Conservation (phyloP, 2,329 filamentous ascomycete genomes). For the Zymoseptoria brevis region DNA sequence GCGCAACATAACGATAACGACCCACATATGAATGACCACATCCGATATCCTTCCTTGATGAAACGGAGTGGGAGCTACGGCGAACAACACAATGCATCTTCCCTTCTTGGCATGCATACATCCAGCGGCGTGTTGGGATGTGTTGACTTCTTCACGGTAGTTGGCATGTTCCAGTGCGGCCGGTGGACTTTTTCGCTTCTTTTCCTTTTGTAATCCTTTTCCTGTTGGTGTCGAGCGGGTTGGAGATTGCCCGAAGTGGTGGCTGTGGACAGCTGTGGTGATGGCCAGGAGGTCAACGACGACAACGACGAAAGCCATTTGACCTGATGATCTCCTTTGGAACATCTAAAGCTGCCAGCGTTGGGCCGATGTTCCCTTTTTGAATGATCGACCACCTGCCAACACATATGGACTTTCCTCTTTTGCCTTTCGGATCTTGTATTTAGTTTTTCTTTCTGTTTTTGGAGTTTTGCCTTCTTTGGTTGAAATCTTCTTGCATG, state of each 20-base stretch:
- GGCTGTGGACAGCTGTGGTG: neutral
- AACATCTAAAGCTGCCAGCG: neutral
- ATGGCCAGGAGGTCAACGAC: neutral
- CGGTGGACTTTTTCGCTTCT: slow-evolving; percentile 1
- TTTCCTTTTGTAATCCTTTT: slow-evolving; percentile 10
- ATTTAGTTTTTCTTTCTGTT: slow-evolving; percentile 8
- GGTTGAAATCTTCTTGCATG: slow-evolving; percentile 7
- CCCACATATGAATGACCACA: slow-evolving; percentile 13
- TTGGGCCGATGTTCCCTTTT: neutral
- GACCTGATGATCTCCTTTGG: neutral
- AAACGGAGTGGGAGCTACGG: slow-evolving; percentile 10
- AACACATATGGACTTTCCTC: slow-evolving; percentile 5
- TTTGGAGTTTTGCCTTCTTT: neutral
- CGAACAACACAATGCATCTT: slow-evolving; percentile 10
- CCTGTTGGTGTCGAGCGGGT: neutral
- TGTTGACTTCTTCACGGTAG: neutral
- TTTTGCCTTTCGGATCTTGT: slow-evolving; percentile 9
- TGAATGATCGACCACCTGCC: slow-evolving; percentile 4
- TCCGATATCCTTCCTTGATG: slow-evolving; percentile 3
- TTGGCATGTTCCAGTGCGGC: slow-evolving; percentile 1
- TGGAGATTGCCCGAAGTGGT: neutral
- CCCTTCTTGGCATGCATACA: slow-evolving; percentile 9
- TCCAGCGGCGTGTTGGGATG: neutral
- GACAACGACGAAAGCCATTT: neutral
- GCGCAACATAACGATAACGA: slow-evolving; percentile 15